Base-by-base conservation (phyloP, 768 basidiomycete species). In the Nidularia pulvinata region DNA sequence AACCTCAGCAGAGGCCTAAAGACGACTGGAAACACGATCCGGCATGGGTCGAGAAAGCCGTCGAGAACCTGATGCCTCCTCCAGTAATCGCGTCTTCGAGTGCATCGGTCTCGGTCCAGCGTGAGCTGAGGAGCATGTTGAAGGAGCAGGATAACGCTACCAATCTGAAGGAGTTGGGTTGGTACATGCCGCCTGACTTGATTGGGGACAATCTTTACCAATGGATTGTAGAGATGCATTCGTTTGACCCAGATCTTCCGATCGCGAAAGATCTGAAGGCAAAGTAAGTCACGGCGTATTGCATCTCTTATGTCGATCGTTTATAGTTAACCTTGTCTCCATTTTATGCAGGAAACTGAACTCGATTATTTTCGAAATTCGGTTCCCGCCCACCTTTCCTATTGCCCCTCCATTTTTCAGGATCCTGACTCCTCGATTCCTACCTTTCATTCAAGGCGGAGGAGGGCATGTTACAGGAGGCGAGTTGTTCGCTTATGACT, bases 321-420 rank as follows among this genome's bases (percentile, higher is more conserved):
- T n/a, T n/a, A n/a, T n/a, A n/a, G n/a, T n/a, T n/a, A n/a, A n/a
- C n/a, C 13, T 46, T 9, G 22, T 9, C 13, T 47, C 1, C n/a
- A 48, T 46, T 33, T 14, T 49, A 6, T 46, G 35, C 56, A 84
- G 85, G 60, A 72, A 75, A 44, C 61, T 91, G 49, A 80, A 81
- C 50, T 89, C 87, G 1, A 66, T 92, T 45, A 79, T 89, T 14
- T 84, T 92, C 59, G 89, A 90, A 62, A 83, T 89, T 50, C 71
- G 86, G 34, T 91, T 88, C 61, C 85, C 85, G 6, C 75, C 82
- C 1, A 74, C 72, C 14, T 90, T 83, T 63, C 89, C 89, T 0
- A 78, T 83, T 59, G 75, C 82, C 7, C 90, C 88, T 1, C 89
- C 90, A 0, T 90, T 88, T 72, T 89, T 91, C 69, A 80, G 89